Conservation (phyloP, 352 stramenopile species). For the Blastocystis sp. region DNA sequence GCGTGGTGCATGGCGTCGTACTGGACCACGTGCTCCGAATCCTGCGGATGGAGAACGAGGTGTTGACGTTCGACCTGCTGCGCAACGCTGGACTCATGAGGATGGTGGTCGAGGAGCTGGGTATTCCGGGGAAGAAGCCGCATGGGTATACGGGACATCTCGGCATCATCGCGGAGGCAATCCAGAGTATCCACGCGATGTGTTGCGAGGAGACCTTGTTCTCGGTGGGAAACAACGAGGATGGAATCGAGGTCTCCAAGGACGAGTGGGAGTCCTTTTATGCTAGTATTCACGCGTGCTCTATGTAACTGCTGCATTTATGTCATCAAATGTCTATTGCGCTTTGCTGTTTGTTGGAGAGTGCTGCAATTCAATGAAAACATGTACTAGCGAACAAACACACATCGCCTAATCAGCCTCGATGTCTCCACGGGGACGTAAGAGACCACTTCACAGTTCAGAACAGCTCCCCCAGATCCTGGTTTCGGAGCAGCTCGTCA, state of each 20-base stretch:
- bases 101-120: background rate
- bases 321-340: background rate
- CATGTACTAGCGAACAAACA: background rate
- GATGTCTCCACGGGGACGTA: background rate
- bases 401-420: too few species aligned
- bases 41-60: background rate
- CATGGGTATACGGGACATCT: background rate
- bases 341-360: background rate
- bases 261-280: background rate
- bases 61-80: background rate
- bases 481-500: conserved; percentile 15
- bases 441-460: background rate
- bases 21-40: background rate
- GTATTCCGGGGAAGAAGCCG: background rate
- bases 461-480: background rate
- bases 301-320: background rate
- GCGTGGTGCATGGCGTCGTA: background rate
- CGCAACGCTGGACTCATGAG: background rate
- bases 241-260: background rate
- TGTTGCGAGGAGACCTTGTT: too few species aligned
- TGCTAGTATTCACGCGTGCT: background rate
- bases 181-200: too few species aligned
- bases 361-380: background rate
- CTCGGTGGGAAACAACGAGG: too few species aligned
- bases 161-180: background rate